These are phyloP conservation scores for Aeschynomene evenia DNA, from an alignment of 306 rosid genomes.

Conservation along the genomic window DNA sequence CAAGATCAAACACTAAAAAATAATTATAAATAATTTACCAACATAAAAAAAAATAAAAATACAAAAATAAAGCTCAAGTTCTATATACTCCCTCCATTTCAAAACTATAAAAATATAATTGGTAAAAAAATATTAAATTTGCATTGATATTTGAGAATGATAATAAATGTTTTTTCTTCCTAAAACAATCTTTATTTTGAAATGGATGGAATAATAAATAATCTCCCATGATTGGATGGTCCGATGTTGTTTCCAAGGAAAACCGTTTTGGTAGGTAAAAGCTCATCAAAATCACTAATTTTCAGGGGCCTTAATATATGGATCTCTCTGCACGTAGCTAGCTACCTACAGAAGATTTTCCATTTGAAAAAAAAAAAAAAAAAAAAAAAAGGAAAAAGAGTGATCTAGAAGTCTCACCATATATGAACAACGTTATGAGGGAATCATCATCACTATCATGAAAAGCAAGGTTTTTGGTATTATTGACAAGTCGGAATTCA, in stretches of 20 bases:
- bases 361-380: background rate
- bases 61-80: no score
- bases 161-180: no score
- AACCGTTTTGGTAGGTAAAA: background rate
- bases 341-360: conserved; percentile 1
- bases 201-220: no score
- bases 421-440: background rate
- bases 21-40: no score
- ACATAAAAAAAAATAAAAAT: no score
- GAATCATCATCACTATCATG: background rate
- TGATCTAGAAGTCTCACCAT: background rate
- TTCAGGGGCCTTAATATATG: background rate
- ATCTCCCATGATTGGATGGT: background rate
- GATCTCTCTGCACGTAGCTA: background rate
- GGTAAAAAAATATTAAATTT: no score
- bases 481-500: background rate
- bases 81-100: no score
- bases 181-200: no score
- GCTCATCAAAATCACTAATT: background rate
- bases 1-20: no score
- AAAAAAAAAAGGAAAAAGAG: background rate
- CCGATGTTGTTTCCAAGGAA: background rate
- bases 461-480: background rate
- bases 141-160: no score
- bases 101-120: no score